A percentile compares a stretch with the other conserved stretches of the same genome.
phyloP scores from a whole-genome alignment of 768 basidiomycete species.

The Galerina marginata region DNA sequence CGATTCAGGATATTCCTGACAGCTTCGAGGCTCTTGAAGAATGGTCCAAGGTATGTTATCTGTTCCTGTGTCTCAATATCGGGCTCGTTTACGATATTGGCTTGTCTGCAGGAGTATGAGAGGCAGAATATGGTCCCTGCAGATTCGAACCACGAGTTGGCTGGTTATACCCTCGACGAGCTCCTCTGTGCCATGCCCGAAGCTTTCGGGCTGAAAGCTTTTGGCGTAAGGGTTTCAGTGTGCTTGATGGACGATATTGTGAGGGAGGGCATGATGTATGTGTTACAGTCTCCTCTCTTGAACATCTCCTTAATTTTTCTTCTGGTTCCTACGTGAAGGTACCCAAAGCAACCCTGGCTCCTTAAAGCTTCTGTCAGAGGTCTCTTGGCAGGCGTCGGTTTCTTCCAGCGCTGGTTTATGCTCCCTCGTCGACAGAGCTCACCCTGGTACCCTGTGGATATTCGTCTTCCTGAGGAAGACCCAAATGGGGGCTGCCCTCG shows the following conservation, averaged over 20 bases:
- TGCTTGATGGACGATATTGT: slow-evolving; percentile 49
- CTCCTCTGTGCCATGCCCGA: slow-evolving; percentile 44
- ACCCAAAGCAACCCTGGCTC: slow-evolving; percentile 40
- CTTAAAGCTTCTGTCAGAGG: slow-evolving; percentile 32
- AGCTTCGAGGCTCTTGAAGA: slow-evolving; percentile 39
- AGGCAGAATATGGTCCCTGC: slow-evolving; percentile 46
- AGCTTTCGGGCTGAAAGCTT: slow-evolving; percentile 41
- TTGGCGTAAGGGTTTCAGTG: slow-evolving; percentile 38
- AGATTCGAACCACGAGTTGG: slow-evolving; percentile 43
- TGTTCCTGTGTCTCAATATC: neutral
- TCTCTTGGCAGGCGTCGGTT: slow-evolving; percentile 29
- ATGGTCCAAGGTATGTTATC: slow-evolving; percentile 43
- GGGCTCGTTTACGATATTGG: neutral
- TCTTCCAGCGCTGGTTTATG: slow-evolving; percentile 42
- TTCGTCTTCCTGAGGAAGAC: slow-evolving; percentile 27
- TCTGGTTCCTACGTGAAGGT: slow-evolving; percentile 29
- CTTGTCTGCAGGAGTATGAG: slow-evolving; percentile 44
- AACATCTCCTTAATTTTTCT: neutral
- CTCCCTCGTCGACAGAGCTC: slow-evolving; percentile 39
- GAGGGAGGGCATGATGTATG: slow-evolving; percentile 54
- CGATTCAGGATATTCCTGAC: slow-evolving; percentile 51
- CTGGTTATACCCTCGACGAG: slow-evolving; percentile 45
- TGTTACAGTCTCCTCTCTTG: slow-evolving; percentile 2
- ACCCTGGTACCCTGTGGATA: slow-evolving; percentile 23
- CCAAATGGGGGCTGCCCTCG: slow-evolving; percentile 29